phyloP scores from a whole-genome alignment of 73 alveolate species.

The Paramecium bursaria region DNA sequence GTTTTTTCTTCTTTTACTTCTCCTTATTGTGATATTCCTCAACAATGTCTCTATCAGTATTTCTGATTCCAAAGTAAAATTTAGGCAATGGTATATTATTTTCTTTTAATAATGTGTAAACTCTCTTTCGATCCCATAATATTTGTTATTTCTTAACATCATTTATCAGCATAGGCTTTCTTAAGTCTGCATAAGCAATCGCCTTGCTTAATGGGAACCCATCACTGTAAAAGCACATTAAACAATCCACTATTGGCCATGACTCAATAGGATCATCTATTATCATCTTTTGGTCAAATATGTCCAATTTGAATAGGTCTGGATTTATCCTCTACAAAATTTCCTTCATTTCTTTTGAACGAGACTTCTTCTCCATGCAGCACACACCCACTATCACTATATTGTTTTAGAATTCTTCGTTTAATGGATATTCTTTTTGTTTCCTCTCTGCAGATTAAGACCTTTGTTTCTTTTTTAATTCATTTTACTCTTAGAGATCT shows the following conservation, averaged over 20 bases:
- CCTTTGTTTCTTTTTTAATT: too few relatives aligned
- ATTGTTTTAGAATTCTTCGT: too few relatives aligned
- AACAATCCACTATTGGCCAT: constrained; percentile 94
- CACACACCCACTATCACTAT: constrained; percentile 81
- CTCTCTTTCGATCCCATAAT: constrained; percentile 92
- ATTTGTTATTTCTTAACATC: constrained; percentile 88
- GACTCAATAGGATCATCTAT: constrained; percentile 88
- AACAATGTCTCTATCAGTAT: constrained; percentile 21
- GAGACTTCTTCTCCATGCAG: constrained; percentile 88
- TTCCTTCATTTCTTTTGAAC: constrained; percentile 84
- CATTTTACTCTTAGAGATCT: too few relatives aligned
- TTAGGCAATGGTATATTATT: constrained; percentile 64
- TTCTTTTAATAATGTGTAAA: constrained; percentile 66
- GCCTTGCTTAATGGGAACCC: constrained; percentile 95
- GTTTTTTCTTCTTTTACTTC: background rate
- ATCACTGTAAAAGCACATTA: constrained; percentile 88
- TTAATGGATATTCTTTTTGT: too few relatives aligned
- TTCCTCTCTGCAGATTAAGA: too few relatives aligned
- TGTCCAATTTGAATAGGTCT: constrained; percentile 78
- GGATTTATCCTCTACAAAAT: constrained; percentile 77
- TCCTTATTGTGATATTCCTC: constrained; percentile 58
- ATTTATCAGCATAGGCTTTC: constrained; percentile 90
- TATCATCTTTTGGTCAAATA: constrained; percentile 85
- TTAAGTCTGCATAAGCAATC: constrained; percentile 76
- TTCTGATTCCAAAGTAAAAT: constrained; percentile 52